Evolutionary conservation across 75 land plant species (phyloP), one percentile per base, ranked within the genome.

Genomic region (Cryptomeria japonica): DNA sequence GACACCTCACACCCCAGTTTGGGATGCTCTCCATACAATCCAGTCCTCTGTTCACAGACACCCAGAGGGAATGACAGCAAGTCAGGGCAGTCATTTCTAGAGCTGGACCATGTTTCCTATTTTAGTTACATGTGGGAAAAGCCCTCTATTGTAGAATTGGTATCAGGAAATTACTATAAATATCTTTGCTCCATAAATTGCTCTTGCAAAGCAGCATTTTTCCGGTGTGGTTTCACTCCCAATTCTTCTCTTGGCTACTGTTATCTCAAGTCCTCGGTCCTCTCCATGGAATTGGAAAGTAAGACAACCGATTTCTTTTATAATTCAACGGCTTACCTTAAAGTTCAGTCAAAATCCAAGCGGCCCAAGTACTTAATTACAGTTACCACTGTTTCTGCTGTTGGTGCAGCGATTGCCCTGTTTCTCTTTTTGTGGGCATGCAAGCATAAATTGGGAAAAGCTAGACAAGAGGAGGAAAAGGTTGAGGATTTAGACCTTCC

Each of bases 121-220:
- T 92, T 90, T 73, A 84, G 32, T 44, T 87, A 53, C 64, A 28
- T 56, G 31, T 79, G 75, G 42, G 46, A 38, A 3, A 53, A 37
- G 36, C 46, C 58, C 9, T 58, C 85, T 28, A 87, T 51, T 28
- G 2, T 32, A 11, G 53, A 32, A 19, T 46, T 53, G 15, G 58
- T 32, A 36, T 86, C 84, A 86, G 22, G 53, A 55, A 72, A 90
- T 51, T 80, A 22, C 19, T 92, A 91, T 87, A 90, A 88, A 58
- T 41, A 84, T n/a, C 88, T 86, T 10, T 92, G 93, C 47, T 44
- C 47, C 47, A 44, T 8, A 44, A 44, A 44, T 44, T 44, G 47
- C 47, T 44, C 47, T 44, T 31, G 93, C 78, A 87, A 87, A 88
- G 93, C 91, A 10, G 91, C 90, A 16, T 47, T 89, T 16, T 89